Evolutionary conservation across 352 stramenopile species (phyloP).

Genomic region (Pythium volutum): DNA sequence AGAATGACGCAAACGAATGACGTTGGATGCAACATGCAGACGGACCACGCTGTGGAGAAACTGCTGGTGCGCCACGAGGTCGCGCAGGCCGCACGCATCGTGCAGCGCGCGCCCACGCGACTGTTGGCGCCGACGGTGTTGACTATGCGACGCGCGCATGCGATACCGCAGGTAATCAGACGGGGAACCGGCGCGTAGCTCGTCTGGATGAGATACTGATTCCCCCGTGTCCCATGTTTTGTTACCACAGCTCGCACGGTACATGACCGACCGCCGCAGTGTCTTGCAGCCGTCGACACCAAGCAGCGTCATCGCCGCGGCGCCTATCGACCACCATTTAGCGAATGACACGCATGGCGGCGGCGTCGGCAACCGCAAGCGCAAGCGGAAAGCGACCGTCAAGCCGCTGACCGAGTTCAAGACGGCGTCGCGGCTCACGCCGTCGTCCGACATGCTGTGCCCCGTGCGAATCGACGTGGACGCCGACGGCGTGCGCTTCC

Average conservation of each 20-base stretch:
- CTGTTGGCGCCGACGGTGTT: constrained; percentile 36
- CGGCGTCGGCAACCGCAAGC: constrained; percentile 39
- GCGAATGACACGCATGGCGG: neutral
- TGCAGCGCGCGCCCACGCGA: constrained; percentile 26
- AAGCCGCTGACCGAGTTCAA: constrained; percentile 34
- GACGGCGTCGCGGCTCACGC: constrained; percentile 5
- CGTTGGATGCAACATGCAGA: constrained; percentile 22
- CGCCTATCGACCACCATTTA: neutral
- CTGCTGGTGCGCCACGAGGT: constrained; percentile 61
- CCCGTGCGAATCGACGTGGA: constrained; percentile 79
- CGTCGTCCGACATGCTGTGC: constrained; percentile 48
- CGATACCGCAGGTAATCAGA: constrained; percentile 35
- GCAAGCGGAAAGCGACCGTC: constrained; percentile 51
- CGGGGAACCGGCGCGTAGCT: too few relatives aligned
- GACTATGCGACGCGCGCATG: constrained; percentile 36
- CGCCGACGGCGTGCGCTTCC: constrained; percentile 65
- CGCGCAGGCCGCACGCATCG: constrained; percentile 16
- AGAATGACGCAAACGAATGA: neutral
- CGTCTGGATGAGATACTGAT: constrained; percentile 2
- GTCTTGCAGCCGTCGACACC: constrained; percentile 20
- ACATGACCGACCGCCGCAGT: constrained; percentile 28
- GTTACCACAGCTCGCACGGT: constrained; percentile 18
- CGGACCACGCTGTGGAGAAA: constrained; percentile 59
- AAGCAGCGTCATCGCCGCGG: neutral
- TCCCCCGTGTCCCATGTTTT: constrained; percentile 16